Evolutionary conservation across 352 stramenopile species (phyloP).

Genomic region (Plasmopara muralis): DNA sequence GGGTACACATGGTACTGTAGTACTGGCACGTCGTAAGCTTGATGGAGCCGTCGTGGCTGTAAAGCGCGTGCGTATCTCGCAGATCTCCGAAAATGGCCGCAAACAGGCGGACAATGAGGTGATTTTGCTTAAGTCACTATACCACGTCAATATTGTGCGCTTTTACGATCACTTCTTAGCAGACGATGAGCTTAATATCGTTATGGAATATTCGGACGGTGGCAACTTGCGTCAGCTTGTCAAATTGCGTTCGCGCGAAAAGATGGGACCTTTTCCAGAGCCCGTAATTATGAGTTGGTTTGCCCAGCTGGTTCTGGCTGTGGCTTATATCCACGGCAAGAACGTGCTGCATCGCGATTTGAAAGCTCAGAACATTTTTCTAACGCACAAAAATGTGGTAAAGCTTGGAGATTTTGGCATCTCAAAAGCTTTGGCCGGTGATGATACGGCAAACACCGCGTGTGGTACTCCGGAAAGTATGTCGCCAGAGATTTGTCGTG

Average conservation of each 20-base stretch:
- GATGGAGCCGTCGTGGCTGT: slow-evolving; percentile 79
- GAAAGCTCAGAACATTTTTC: slow-evolving; percentile 86
- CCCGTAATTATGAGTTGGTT: slow-evolving; percentile 86
- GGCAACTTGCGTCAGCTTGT: slow-evolving; percentile 80
- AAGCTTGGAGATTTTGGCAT: slow-evolving; percentile 87
- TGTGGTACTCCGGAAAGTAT: slow-evolving; percentile 85
- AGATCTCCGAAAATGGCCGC: slow-evolving; percentile 76
- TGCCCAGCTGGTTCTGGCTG: slow-evolving; percentile 73
- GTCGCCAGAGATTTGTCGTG: slow-evolving; percentile 85
- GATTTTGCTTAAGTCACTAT: slow-evolving; percentile 83
- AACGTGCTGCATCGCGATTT: slow-evolving; percentile 85
- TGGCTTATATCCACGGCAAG: slow-evolving; percentile 86
- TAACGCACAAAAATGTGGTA: slow-evolving; percentile 82
- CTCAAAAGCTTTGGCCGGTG: slow-evolving; percentile 74
- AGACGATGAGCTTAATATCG: slow-evolving; percentile 84
- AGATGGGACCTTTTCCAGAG: slow-evolving; percentile 80
- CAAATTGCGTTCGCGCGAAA: slow-evolving; percentile 67
- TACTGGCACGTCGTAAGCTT: slow-evolving; percentile 65
- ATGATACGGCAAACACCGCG: slow-evolving; percentile 75
- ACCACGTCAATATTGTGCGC: slow-evolving; percentile 86
- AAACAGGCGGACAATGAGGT: slow-evolving; percentile 87
- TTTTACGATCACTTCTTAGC: slow-evolving; percentile 87
- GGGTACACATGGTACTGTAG: slow-evolving; percentile 78
- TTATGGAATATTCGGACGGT: slow-evolving; percentile 85
- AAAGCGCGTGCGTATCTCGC: slow-evolving; percentile 73